Evolutionary conservation across 768 basidiomycete species (phyloP).

Genomic region (Ramaria sp.): DNA sequence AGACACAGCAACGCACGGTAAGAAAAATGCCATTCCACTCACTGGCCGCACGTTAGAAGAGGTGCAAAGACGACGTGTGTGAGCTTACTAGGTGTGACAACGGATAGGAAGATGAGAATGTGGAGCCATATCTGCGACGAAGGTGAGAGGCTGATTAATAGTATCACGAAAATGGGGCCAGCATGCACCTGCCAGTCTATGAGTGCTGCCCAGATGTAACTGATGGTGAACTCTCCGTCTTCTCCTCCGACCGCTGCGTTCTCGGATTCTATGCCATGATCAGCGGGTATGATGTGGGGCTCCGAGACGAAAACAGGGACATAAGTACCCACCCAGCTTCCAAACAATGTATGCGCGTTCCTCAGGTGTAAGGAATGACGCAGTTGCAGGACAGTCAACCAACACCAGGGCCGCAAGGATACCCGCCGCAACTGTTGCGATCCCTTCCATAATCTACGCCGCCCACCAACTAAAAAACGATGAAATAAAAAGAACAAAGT

Average conservation of each 20-base stretch:
- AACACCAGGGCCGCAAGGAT: conserved; percentile 44
- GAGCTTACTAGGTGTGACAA: conserved; percentile 48
- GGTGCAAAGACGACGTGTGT: too few species aligned
- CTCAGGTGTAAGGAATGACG: conserved; percentile 49
- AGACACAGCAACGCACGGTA: conserved; percentile 40
- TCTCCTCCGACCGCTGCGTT: conserved; percentile 48
- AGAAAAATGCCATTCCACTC: conserved; percentile 60
- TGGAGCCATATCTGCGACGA: conserved; percentile 37
- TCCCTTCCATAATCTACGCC: conserved; percentile 52
- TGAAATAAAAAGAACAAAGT: too few species aligned
- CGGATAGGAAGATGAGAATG: conserved; percentile 47
- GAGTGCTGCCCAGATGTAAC: conserved; percentile 44
- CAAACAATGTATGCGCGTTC: conserved; percentile 44
- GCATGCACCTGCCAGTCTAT: conserved; percentile 50
- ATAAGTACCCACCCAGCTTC: conserved; percentile 36
- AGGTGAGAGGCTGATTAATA: neutral
- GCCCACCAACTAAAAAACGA: too few species aligned
- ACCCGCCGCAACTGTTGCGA: conserved; percentile 47
- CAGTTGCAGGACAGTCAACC: conserved; percentile 51
- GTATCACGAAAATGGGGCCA: neutral
- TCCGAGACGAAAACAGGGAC: too few species aligned
- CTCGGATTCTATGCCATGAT: conserved; percentile 32
- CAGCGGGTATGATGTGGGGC: too few species aligned
- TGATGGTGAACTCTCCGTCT: conserved; percentile 46
- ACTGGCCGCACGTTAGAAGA: conserved; percentile 25